Conservation (phyloP, 768 basidiomycete species). For the Trametes maxima region DNA sequence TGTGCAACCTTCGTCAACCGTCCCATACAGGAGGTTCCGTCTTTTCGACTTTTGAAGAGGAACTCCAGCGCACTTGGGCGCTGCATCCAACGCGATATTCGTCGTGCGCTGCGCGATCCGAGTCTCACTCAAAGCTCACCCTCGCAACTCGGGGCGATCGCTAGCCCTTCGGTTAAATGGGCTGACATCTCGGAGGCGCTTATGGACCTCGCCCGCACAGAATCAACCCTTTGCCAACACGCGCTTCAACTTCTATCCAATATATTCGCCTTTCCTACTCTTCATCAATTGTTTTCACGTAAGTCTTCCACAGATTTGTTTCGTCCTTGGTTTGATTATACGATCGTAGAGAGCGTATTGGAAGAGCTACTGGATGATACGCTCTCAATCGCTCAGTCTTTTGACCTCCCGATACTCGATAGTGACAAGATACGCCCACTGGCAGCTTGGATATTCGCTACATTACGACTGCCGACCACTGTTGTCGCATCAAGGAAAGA, state of each 20-base stretch:
- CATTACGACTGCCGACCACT: constrained; percentile 47
- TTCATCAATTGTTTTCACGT: constrained; percentile 55
- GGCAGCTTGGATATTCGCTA: constrained; percentile 52
- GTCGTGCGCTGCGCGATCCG: constrained; percentile 34
- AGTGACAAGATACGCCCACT: constrained; percentile 49
- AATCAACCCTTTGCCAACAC: constrained; percentile 51
- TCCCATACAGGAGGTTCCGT: constrained; percentile 13
- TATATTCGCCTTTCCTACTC: constrained; percentile 49
- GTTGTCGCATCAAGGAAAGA: background rate
- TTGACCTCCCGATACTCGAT: constrained; percentile 40
- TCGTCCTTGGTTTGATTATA: background rate
- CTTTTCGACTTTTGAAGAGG: constrained; percentile 35
- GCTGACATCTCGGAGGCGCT: background rate
- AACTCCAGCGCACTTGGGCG: constrained; percentile 39
- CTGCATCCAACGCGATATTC: constrained; percentile 56
- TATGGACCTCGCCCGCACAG: constrained; percentile 42
- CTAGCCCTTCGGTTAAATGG: background rate
- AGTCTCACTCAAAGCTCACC: background rate
- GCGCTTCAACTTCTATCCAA: constrained; percentile 54
- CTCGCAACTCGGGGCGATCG: no score
- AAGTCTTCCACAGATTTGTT: constrained; percentile 7
- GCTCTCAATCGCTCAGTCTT: constrained; percentile 43
- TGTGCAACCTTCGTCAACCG: constrained; percentile 6
- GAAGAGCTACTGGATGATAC: constrained; percentile 46
- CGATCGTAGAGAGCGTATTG: constrained; percentile 45